Evolutionary conservation across 1,284 basidiomycete genomes (phyloP).

Genomic region (Farysia itapuensis): DNA sequence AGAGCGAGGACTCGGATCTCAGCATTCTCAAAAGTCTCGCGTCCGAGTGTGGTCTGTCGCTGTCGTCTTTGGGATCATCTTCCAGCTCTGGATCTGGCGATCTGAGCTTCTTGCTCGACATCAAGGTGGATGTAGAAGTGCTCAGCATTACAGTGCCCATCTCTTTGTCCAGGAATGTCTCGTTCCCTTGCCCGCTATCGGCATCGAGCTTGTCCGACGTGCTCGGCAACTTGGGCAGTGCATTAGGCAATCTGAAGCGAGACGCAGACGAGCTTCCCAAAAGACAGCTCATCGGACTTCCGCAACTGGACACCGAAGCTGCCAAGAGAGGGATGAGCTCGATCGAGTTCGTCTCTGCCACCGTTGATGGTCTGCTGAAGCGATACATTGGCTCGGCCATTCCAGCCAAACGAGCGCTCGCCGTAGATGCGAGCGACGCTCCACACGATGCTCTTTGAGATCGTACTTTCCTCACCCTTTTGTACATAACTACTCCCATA

Average conservation of each 20-base stretch:
- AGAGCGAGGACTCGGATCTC: conserved; percentile 67
- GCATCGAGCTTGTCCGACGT: conserved; percentile 10
- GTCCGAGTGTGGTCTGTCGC: conserved; percentile 68
- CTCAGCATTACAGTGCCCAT: conserved; percentile 40
- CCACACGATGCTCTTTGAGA: no score
- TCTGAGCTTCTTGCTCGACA: conserved; percentile 35
- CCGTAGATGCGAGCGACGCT: no score
- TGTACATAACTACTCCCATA: no score
- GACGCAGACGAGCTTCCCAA: conserved; percentile 6
- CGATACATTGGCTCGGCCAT: no score
- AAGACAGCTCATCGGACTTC: no score
- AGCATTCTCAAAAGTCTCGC: conserved; percentile 70
- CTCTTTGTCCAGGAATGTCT: conserved; percentile 24
- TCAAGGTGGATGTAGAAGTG: conserved; percentile 38
- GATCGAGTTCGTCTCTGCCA: no score
- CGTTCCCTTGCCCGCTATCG: conserved; percentile 36
- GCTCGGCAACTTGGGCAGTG: conserved; percentile 5
- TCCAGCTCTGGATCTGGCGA: conserved; percentile 51
- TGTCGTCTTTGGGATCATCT: conserved; percentile 8
- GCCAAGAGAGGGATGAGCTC: background rate
- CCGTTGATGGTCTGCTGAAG: conserved; percentile 13
- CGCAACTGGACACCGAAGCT: no score
- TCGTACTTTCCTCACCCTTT: no score
- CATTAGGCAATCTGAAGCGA: conserved; percentile 5
- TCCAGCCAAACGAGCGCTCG: no score